phyloP scores from a whole-genome alignment of 2,329 filamentous ascomycete genomes.

The Fusarium kyushuense region DNA sequence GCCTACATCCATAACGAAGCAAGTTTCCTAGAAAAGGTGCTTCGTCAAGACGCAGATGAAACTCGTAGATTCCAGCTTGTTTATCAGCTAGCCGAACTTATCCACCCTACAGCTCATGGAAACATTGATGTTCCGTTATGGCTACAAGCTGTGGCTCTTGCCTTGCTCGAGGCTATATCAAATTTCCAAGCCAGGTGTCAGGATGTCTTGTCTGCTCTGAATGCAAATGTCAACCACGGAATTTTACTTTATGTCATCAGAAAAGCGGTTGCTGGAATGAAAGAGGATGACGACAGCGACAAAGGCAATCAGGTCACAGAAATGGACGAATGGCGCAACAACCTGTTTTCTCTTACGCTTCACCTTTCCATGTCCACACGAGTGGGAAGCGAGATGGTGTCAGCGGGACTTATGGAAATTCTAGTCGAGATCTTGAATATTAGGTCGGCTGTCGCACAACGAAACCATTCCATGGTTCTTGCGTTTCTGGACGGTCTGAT shows the following conservation, averaged over 20 bases:
- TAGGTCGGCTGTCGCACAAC: slow-evolving; percentile 83
- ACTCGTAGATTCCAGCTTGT: slow-evolving; percentile 89
- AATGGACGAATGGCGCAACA: slow-evolving; percentile 89
- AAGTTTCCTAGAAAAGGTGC: slow-evolving; percentile 85
- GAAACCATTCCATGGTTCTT: slow-evolving; percentile 85
- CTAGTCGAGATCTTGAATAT: slow-evolving; percentile 89
- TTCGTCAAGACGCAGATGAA: slow-evolving; percentile 90
- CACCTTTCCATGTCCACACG: slow-evolving; percentile 81
- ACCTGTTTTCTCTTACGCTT: slow-evolving; percentile 87
- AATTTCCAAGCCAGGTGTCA: slow-evolving; percentile 80
- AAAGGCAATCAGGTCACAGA: slow-evolving; percentile 71
- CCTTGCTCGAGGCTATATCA: slow-evolving; percentile 85
- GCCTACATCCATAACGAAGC: slow-evolving; percentile 88
- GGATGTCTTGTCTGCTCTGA: slow-evolving; percentile 91
- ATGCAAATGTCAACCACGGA: slow-evolving; percentile 95
- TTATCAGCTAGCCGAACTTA: slow-evolving; percentile 91
- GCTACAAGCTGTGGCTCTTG: slow-evolving; percentile 85
- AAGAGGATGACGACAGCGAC: slow-evolving; percentile 64
- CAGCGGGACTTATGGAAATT: slow-evolving; percentile 89
- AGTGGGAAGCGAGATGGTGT: slow-evolving; percentile 85
- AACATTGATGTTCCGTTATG: slow-evolving; percentile 76
- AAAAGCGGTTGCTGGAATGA: slow-evolving; percentile 88
- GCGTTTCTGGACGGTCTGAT: slow-evolving; percentile 90
- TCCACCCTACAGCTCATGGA: slow-evolving; percentile 82
- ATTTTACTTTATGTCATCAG: slow-evolving; percentile 92